Conservation (phyloP, 495 filamentous ascomycete genomes). For the Penicillium bovifimosum region DNA sequence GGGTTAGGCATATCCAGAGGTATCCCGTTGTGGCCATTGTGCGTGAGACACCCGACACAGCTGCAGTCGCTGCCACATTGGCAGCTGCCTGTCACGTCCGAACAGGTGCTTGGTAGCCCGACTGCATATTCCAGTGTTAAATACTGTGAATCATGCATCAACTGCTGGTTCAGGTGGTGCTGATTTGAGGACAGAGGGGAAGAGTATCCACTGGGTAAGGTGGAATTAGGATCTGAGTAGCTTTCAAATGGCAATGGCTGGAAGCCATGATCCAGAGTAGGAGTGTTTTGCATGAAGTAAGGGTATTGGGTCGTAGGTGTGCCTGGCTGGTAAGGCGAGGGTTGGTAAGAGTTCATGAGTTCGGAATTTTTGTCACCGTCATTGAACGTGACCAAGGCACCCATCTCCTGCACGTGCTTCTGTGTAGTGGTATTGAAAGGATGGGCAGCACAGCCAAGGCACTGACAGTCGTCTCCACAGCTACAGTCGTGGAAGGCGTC, state of each 20-base stretch:
- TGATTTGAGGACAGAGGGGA: constrained; percentile 23
- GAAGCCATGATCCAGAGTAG: constrained; percentile 10
- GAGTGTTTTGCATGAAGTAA: constrained; percentile 15
- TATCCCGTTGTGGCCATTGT: constrained; percentile 42
- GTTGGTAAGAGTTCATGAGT: constrained; percentile 14
- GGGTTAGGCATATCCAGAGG: constrained; percentile 16
- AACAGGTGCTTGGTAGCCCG: constrained; percentile 35
- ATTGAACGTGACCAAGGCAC: constrained; percentile 37
- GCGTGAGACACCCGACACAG: constrained; percentile 48
- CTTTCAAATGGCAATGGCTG: constrained; percentile 15
- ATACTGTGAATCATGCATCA: constrained; percentile 43
- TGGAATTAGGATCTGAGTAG: constrained; percentile 14
- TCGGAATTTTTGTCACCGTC: constrained; percentile 24
- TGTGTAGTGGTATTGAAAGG: constrained; percentile 69
- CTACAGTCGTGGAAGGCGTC: constrained; percentile 47
- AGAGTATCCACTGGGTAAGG: constrained; percentile 25
- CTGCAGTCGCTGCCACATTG: constrained; percentile 46
- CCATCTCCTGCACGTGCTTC: constrained; percentile 54
- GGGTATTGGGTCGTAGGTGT: constrained; percentile 3
- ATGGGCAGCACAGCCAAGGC: constrained; percentile 62
- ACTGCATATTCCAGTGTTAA: constrained; percentile 45
- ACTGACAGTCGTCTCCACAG: constrained; percentile 64
- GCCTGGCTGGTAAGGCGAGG: constrained; percentile 4
- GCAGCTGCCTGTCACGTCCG: constrained; percentile 42
- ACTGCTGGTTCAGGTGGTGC: constrained; percentile 20